These are phyloP conservation scores for Grammothele lineata DNA, from an alignment of 768 basidiomycete genomes.

Conservation along the genomic window DNA sequence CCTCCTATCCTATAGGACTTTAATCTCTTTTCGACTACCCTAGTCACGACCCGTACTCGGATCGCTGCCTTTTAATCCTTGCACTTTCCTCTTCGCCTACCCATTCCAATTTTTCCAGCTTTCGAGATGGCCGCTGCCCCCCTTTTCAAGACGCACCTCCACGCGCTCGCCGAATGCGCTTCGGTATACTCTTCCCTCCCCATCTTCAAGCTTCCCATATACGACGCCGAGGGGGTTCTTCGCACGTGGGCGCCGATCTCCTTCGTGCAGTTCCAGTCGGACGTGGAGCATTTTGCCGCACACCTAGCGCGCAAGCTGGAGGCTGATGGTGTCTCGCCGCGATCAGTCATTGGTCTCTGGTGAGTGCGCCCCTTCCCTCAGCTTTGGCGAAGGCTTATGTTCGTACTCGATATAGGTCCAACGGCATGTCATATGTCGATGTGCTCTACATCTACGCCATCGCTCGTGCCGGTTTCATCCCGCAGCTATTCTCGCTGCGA, in stretches of 20 bases:
- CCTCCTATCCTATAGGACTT: conserved; percentile 12
- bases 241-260: conserved; percentile 56
- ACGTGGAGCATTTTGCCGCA: conserved; percentile 57
- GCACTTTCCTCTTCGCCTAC: neutral
- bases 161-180: conserved; percentile 51
- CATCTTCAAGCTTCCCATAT: conserved; percentile 50
- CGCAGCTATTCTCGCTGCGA: conserved; percentile 68
- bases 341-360: conserved; percentile 68
- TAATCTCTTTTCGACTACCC: conserved; percentile 1
- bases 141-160: conserved; percentile 44
- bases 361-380: conserved; percentile 27
- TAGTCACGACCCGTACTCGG: neutral
- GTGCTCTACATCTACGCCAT: conserved; percentile 66
- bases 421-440: conserved; percentile 64
- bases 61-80: conserved; percentile 3
- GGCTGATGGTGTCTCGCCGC: conserved; percentile 37
- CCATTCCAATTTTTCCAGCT: neutral
- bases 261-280: conserved; percentile 53
- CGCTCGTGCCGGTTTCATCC: conserved; percentile 56
- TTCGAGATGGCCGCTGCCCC: neutral
- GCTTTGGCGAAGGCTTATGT: neutral
- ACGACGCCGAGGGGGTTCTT: conserved; percentile 31
- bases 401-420: conserved; percentile 48
- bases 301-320: conserved; percentile 49
- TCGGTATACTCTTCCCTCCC: conserved; percentile 40